Conservation (phyloP, 2,329 filamentous ascomycete genomes). For the Whalleya microplaca region DNA sequence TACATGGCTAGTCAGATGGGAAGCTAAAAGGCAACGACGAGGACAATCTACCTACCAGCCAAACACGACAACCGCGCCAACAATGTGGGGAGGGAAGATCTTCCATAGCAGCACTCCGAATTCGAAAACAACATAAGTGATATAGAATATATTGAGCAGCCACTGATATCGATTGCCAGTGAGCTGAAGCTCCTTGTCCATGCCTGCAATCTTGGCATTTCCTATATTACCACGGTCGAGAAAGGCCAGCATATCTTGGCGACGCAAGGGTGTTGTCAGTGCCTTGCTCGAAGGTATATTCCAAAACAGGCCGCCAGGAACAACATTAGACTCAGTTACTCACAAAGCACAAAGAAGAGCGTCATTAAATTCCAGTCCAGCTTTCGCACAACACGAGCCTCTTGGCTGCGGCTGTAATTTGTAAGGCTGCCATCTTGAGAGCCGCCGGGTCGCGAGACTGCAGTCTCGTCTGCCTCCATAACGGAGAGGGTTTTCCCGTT, state of each 20-base stretch:
- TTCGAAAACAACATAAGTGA: conserved; percentile 65
- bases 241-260: conserved; percentile 31
- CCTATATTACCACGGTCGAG: conserved; percentile 53
- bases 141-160: conserved; percentile 64
- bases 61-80: conserved; percentile 43
- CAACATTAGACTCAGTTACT: conserved; percentile 12
- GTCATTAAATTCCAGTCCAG: conserved; percentile 31
- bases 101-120: conserved; percentile 67
- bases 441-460: neutral
- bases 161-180: conserved; percentile 58
- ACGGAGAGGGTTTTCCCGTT: conserved; percentile 15
- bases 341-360: conserved; percentile 31
- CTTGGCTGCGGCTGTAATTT: conserved; percentile 11
- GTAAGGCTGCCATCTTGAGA: conserved; percentile 9
- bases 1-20: conserved; percentile 60
- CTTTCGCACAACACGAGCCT: conserved; percentile 30
- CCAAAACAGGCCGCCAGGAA: neutral
- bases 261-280: conserved; percentile 8
- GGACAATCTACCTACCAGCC: conserved; percentile 24
- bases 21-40: neutral
- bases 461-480: conserved; percentile 20
- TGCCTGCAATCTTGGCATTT: conserved; percentile 65
- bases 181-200: conserved; percentile 61
- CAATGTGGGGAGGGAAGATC: conserved; percentile 62
- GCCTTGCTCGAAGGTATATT: neutral